Base-by-base conservation (phyloP, 139 green algal species). In the Chlorella sorokiniana region DNA sequence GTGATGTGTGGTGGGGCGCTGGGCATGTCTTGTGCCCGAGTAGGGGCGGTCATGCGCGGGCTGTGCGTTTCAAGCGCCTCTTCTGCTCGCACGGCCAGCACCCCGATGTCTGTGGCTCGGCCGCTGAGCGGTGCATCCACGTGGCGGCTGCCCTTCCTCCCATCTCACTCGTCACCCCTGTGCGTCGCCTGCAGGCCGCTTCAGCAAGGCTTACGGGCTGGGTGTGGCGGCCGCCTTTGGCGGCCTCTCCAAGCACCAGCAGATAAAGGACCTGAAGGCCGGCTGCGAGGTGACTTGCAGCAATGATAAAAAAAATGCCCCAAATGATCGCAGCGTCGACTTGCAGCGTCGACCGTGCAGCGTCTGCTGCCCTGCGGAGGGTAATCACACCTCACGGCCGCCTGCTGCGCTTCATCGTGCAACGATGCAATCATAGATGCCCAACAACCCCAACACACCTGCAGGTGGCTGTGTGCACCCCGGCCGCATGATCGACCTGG, bases 231-330 rank as follows among this genome's bases (percentile, higher is more conserved):
- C 94, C 40, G 91, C 90, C 0, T 97, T 98, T 82, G 96, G 96
- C 6, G 96, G 96, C 23, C 92, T 98, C 59, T 90, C 77, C 79
- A 99, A 99, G 87, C 91, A 93, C 54, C 92, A 98, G 72, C 96
- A 99, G 90, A 91, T 98, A 77, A 97, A 97, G 86, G 94, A 96
- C 76, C 87, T 98, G 40, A 96, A 96, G 79, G 86, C 81, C 0
- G 96, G 96, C 0, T 82, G 78, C 37, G 89, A 93, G 84, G 87
- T 90, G 70, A 31, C 31, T 27, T 31, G 33, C 33, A n/a, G 63
- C 14, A n/a, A n/a, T n/a, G n/a, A n/a, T n/a, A n/a, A n/a, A n/a
- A n/a, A n/a, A n/a, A n/a, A n/a, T n/a, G n/a, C n/a, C n/a, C n/a
- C n/a, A n/a, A n/a, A n/a, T n/a, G n/a, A n/a, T n/a, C n/a, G n/a